Base-by-base conservation (phyloP, 169 alveolate species). In the Cryptosporidium ubiquitum region DNA sequence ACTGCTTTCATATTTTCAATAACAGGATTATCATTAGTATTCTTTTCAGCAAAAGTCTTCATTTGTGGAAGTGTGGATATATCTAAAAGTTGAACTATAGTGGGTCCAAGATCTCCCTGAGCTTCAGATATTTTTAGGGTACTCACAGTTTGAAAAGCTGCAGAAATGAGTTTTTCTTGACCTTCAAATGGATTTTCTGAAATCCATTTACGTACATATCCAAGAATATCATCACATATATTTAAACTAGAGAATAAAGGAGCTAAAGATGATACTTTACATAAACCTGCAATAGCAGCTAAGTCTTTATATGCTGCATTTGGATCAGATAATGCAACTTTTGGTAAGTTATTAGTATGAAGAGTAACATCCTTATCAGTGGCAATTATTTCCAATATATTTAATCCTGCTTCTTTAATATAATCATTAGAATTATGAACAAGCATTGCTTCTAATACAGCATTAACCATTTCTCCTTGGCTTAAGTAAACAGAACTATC, bases 201-300 rank as follows among this genome's bases (percentile, higher is more conserved):
- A 20, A 79, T 79, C 89, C 89, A 79, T n/a, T 64, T 79, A 31
- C 75, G 68, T 14, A 69, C 68, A n/a, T 79, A 79, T 29, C 61
- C 66, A 23, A 79, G 61, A 60, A 79, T 79, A 31, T 79, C 89
- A 7, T 58, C 89, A 64, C 79, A 79, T 31, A 79, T 79, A 29
- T 61, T 79, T 42, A 79, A 47, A 6, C 47, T 23, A 3, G 89
- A 33, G 52, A 79, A 79, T 7, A 79, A n/a, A 20, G 89, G 89
- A 35, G 89, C 64, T 1, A 79, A 29, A 42, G 66, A 31, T 14
- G 89, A 79, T 0, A 96, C 93, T 60, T 95, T 92, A 69, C 95
- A 93, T 14, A 96, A 91, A 23, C 98, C 98, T 0, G 98, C 93
- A 39, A 96, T 94, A 14, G 98, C 97, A 6, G 98, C 98, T 68